Base-by-base conservation (phyloP, 306 rosid species). In the Fagus sylvatica region DNA sequence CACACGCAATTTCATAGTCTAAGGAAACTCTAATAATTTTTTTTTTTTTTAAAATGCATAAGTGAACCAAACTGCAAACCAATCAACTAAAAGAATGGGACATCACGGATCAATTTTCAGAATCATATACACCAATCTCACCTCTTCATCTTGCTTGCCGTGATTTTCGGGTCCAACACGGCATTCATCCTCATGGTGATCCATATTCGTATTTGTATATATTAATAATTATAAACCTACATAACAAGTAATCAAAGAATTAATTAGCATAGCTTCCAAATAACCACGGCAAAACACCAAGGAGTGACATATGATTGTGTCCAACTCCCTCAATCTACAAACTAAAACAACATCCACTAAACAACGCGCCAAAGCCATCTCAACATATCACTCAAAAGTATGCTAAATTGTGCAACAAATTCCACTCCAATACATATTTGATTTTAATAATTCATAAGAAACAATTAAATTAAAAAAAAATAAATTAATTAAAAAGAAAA, bases 101-200 rank as follows among this genome's bases (percentile, higher is more conserved):
- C 68, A 75, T 11, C 33, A 12, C 4, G 33, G 42, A 61, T 78
- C 32, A 49, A 55, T 37, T 53, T 74, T 49, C 74, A 79, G 72
- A 76, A 22, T 72, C 56, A 74, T 48, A 57, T 68, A 61, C 71
- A 79, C 32, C 75, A 79, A 74, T 71, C 82, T 61, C 76, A 90
- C 98, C 97, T 92, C 98, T 34, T 92, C 96, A 74, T 95, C 93
- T 72, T 91, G 94, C 87, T 95, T 92, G 75, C 88, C 79, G 57
- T 82, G 93, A 82, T 86, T 82, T 73, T 88, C 93, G 78, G 83
- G 78, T 28, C 76, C 91, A 28, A 53, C 67, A 40, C 85, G 90
- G 54, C 87, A 72, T 61, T 93, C 98, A 72, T 95, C 98, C 72
- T 92, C 98, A 2, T 84, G 87, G 61, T 87, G 88, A 72, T 89